Base-by-base conservation (phyloP, 108 stramenopile species). In the Nitzschia sp. region DNA sequence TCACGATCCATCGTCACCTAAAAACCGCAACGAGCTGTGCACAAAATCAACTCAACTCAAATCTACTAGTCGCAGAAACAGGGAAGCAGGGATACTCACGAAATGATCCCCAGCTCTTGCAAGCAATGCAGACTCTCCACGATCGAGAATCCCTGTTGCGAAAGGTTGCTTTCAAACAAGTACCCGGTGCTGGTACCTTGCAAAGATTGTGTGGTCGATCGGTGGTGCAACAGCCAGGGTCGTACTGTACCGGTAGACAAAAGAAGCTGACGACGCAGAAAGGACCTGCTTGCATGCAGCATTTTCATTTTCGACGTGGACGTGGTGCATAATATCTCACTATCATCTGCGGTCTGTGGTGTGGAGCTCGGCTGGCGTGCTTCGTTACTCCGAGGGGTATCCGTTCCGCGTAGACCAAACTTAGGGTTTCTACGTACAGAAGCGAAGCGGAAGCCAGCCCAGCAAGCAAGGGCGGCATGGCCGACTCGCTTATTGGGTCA, bases 101-200 rank as follows among this genome's bases (percentile, higher is more conserved):
- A 67, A 55, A 36, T 55, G 38, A 67, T 50, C 36, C 36, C 35
- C 35, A 55, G 5, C 46, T 8, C 15, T 64, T n/a, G n/a, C n/a
- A n/a, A n/a, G n/a, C n/a, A n/a, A n/a, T n/a, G n/a, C n/a, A 48
- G 47, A 64, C 31, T 67, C 66, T 67, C 66, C 66, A 67, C 66
- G 66, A 67, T 22, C 54, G 66, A 67, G 66, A 67, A 67, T 64
- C 63, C 28, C 55, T 29, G 55, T 56, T 19, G 48, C 19, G 4
- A 21, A 4, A 21, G 38, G 13, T 6, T 41, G 6, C 13, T 41
- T 41, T 11, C 38, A 41, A 6, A 41, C 38, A 41, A n/a, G n/a
- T 6, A 11, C 38, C 38, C 11, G 6, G 38, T 13, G 13, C 6
- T 13, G 38, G 38, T 41, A 11, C 11, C 38, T 41, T 11, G 38